These are phyloP conservation scores for Krasilnikovozyma curviuscula DNA, from an alignment of 768 basidiomycete genomes.

Conservation along the genomic window DNA sequence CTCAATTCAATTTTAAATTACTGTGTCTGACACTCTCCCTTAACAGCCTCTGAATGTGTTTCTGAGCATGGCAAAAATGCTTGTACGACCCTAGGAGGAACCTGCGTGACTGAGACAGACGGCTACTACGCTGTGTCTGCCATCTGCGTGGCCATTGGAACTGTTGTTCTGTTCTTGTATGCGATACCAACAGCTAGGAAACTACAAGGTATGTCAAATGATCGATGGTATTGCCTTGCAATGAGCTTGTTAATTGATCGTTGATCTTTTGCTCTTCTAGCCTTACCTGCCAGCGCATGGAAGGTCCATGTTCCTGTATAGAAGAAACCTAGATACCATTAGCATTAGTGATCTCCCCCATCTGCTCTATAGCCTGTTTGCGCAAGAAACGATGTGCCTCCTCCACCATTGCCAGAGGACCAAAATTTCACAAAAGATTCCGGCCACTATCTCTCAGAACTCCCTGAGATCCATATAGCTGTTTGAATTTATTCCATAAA, in stretches of 20 bases:
- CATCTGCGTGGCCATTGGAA: slow-evolving; percentile 62
- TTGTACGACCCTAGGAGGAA: slow-evolving; percentile 55
- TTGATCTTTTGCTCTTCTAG: not conserved
- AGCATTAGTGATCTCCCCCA: too few relatives aligned
- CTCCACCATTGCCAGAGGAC: too few relatives aligned
- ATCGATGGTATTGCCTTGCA: not conserved
- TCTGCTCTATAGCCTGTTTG: too few relatives aligned
- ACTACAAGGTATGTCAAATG: slow-evolving; percentile 51
- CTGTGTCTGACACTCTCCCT: too few relatives aligned
- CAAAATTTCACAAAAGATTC: too few relatives aligned
- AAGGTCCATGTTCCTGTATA: too few relatives aligned
- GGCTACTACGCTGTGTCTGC: slow-evolving; percentile 75
- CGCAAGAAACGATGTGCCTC: too few relatives aligned
- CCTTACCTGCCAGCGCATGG: slow-evolving; percentile 1
- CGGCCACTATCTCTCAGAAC: too few relatives aligned
- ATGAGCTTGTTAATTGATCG: not conserved
- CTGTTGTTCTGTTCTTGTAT: slow-evolving; percentile 48
- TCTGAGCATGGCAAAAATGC: slow-evolving; percentile 70
- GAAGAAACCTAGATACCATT: too few relatives aligned
- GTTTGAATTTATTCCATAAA: too few relatives aligned
- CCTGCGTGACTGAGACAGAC: slow-evolving; percentile 65
- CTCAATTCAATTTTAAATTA: slow-evolving; percentile 12
- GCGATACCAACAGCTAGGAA: slow-evolving; percentile 66
- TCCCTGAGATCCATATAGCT: too few relatives aligned
- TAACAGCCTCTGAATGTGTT: slow-evolving; percentile 62